Evolutionary conservation across 2,329 filamentous ascomycete species (phyloP).

Genomic region (Aspergillus vadensis): DNA sequence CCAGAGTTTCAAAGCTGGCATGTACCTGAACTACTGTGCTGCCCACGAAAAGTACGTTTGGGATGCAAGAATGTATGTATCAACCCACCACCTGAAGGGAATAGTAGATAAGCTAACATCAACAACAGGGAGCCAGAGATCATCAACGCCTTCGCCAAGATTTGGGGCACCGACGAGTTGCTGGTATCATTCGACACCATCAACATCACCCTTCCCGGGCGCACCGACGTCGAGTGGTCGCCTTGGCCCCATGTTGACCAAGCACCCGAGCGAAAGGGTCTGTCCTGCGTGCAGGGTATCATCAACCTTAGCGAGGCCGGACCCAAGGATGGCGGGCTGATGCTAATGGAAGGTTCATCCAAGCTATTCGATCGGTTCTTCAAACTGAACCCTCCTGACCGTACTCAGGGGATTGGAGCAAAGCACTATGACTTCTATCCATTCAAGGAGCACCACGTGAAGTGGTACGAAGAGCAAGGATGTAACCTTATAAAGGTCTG

Average conservation of each 20-base stretch:
- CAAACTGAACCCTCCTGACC: conserved; percentile 12
- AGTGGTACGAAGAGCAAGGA: conserved; percentile 20
- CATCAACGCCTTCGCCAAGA: conserved; percentile 43
- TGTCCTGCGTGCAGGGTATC: conserved; percentile 20
- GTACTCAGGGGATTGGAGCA: conserved; percentile 10
- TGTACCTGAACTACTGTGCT: conserved; percentile 43
- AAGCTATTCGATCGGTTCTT: conserved; percentile 21
- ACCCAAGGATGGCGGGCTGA: conserved; percentile 22
- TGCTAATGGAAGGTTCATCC: conserved; percentile 17
- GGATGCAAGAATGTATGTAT: conserved; percentile 39
- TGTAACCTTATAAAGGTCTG: conserved; percentile 22
- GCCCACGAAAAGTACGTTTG: conserved; percentile 48
- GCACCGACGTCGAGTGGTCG: conserved; percentile 26
- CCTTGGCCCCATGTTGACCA: conserved; percentile 18
- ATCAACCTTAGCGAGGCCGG: conserved; percentile 20
- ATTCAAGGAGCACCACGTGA: conserved; percentile 16
- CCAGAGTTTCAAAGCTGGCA: conserved; percentile 30
- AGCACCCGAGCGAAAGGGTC: conserved; percentile 11
- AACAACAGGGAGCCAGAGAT: conserved; percentile 40
- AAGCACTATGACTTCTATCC: conserved; percentile 20
- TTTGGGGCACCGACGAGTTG: conserved; percentile 39
- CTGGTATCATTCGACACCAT: conserved; percentile 32
- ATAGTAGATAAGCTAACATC: neutral
- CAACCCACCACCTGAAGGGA: conserved; percentile 16
- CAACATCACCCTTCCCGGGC: conserved; percentile 46